Evolutionary conservation across 169 alveolate species (phyloP).

Genomic region (Cryptosporidium ryanae): DNA sequence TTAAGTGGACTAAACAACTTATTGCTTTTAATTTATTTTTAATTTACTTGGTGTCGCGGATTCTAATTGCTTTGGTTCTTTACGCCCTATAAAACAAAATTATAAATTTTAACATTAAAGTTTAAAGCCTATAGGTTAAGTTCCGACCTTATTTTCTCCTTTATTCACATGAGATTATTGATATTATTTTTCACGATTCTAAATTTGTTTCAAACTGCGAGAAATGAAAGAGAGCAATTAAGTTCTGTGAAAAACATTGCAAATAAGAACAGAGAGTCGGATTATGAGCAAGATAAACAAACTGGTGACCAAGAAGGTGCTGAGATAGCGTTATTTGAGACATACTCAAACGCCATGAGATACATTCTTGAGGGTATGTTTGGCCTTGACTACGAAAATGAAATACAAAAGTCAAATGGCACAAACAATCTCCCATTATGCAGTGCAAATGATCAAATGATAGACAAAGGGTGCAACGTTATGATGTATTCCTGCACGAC

Average conservation of each 20-base stretch:
- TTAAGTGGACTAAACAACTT: too few relatives aligned
- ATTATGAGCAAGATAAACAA: background rate
- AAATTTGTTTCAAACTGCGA: background rate
- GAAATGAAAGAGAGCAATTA: background rate
- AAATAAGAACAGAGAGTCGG: too few relatives aligned
- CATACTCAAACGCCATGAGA: constrained; percentile 25
- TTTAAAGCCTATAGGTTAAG: too few relatives aligned
- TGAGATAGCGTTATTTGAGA: constrained; percentile 13
- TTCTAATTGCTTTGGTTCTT: too few relatives aligned
- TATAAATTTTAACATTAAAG: too few relatives aligned
- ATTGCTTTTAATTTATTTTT: too few relatives aligned
- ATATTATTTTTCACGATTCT: too few relatives aligned
- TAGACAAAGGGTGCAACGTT: constrained; percentile 57
- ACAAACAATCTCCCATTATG: constrained; percentile 33
- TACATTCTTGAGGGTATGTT: constrained; percentile 51
- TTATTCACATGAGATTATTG: too few relatives aligned
- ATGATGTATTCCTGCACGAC: constrained; percentile 59
- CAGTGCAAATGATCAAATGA: constrained; percentile 58
- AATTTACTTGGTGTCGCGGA: too few relatives aligned
- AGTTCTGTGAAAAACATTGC: background rate
- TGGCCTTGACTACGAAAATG: constrained; percentile 13
- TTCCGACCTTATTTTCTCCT: too few relatives aligned
- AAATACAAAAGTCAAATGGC: background rate
- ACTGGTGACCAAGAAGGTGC: background rate
- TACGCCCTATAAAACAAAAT: too few relatives aligned